Conservation (phyloP, 139 green algal species). For the Coelastrella sp. region DNA sequence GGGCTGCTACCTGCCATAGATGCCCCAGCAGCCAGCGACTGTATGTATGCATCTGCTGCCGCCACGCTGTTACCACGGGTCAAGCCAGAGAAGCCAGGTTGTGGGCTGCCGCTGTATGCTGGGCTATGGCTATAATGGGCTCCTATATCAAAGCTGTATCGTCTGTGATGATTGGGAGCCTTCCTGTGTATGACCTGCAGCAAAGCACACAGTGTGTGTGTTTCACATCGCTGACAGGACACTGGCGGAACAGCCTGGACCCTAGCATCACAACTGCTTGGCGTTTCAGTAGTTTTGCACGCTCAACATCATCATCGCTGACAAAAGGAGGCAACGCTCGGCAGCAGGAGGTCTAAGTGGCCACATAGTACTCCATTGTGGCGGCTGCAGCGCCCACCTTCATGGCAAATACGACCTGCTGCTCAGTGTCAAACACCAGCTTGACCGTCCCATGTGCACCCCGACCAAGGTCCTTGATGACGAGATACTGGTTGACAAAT, state of each 20-base stretch:
- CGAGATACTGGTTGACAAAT: slow-evolving; percentile 89
- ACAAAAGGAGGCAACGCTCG: no score
- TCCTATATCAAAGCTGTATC: slow-evolving; percentile 40
- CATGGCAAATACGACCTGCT: slow-evolving; percentile 85
- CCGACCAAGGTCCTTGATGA: slow-evolving; percentile 84
- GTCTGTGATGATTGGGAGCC: slow-evolving; percentile 1
- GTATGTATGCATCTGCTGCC: not conserved
- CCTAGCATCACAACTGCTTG: not conserved
- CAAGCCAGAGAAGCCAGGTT: not conserved
- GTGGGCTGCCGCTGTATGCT: not conserved
- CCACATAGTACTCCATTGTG: no score
- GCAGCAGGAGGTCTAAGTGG: no score
- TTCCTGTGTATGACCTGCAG: slow-evolving; percentile 54
- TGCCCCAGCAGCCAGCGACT: not conserved
- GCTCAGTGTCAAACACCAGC: slow-evolving; percentile 79
- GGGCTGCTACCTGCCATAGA: slow-evolving; percentile 10
- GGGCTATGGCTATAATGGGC: slow-evolving; percentile 1
- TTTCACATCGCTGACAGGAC: not conserved
- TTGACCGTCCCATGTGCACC: slow-evolving; percentile 85
- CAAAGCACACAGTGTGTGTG: not conserved
- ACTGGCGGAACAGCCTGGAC: not conserved
- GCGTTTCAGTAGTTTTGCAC: not conserved
- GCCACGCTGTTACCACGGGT: slow-evolving; percentile 8
- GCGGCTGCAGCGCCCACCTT: slow-evolving; percentile 62
- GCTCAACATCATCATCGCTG: not conserved